Percentiles rank a stretch among this genome's conserved stretches.
Evolutionary conservation across 164 flowering plant genomes (phyloP).

Genomic region (Cinnamomum chago): DNA sequence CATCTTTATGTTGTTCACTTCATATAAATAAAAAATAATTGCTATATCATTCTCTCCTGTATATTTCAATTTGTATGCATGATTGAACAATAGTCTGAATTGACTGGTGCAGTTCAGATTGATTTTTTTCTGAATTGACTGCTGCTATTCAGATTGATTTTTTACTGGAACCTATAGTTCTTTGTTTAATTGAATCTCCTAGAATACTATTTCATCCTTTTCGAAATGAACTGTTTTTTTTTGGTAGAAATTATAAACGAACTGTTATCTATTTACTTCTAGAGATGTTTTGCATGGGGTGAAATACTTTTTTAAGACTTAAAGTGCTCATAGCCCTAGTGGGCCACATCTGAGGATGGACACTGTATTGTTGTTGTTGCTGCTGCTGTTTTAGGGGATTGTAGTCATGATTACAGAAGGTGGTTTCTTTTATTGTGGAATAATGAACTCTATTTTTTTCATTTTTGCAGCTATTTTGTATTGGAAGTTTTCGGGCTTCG

Average conservation of each 20-base stretch:
- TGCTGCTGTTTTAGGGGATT: not conserved
- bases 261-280: no score
- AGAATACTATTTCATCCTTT: not conserved
- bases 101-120: not conserved
- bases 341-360: not conserved
- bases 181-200: not conserved
- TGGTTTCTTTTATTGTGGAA: not conserved
- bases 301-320: not conserved
- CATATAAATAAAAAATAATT: no score
- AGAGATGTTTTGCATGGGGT: not conserved
- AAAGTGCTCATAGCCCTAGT: not conserved
- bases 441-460: not conserved
- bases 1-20: not conserved
- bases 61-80: not conserved
- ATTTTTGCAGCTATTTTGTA: conserved; percentile 39
- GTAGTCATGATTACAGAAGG: not conserved
- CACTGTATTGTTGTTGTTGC: not conserved
- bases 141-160: not conserved
- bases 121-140: not conserved
- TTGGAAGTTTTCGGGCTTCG: conserved; percentile 58
- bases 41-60: not conserved
- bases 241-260: no score
- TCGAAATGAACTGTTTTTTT: not conserved
- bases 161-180: not conserved
- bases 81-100: no score